Conservation (phyloP, 2,329 filamentous ascomycete species). For the Monilinia polystroma region DNA sequence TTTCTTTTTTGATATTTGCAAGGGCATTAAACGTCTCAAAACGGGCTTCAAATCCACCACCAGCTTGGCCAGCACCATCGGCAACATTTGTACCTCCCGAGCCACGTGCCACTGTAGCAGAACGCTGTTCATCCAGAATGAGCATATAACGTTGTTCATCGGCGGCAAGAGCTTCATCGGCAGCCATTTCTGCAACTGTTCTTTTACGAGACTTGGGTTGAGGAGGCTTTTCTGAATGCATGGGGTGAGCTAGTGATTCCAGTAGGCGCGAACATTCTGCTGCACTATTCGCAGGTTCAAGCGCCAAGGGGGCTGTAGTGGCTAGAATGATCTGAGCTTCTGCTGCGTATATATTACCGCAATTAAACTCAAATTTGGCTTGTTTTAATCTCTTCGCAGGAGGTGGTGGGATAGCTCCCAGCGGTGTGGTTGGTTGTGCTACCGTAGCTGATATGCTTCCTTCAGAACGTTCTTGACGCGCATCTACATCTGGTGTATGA, state of each 20-base stretch:
- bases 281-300: conserved; percentile 70
- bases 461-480: conserved; percentile 42
- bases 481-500: conserved; percentile 60
- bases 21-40: conserved; percentile 93
- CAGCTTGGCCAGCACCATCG: conserved; percentile 72
- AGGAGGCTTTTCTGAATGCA: conserved; percentile 74
- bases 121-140: conserved; percentile 79
- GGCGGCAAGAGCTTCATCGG: conserved; percentile 87
- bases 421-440: conserved; percentile 59
- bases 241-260: conserved; percentile 69
- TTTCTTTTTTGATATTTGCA: conserved; percentile 76
- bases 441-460: conserved; percentile 45
- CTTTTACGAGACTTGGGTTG: conserved; percentile 87
- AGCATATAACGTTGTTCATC: conserved; percentile 92
- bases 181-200: conserved; percentile 90
- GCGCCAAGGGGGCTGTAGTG: conserved; percentile 70
- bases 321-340: conserved; percentile 74
- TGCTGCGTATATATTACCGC: conserved; percentile 67
- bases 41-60: conserved; percentile 74
- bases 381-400: conserved; percentile 68
- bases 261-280: conserved; percentile 71
- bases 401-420: conserved; percentile 57
- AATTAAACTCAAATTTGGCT: conserved; percentile 73
- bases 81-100: conserved; percentile 56
- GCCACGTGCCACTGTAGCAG: conserved; percentile 58